Base-by-base conservation (phyloP, 306 rosid species). In the Herpetospermum pedunculosum region DNA sequence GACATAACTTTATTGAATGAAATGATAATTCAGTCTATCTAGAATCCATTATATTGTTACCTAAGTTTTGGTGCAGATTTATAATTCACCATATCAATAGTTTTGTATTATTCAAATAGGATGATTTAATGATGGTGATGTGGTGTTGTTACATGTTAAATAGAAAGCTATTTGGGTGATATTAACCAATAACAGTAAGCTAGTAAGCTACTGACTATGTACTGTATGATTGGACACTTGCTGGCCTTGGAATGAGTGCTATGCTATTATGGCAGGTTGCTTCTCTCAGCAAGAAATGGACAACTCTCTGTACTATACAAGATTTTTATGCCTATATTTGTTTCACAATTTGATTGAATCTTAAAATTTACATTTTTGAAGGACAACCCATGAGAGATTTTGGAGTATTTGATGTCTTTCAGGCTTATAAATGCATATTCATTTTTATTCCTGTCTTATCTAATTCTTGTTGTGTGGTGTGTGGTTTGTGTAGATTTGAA, bases 211-310 rank as follows among this genome's bases (percentile, higher is more conserved):
- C n/a, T n/a, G n/a, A n/a, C n/a, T n/a, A 0, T 35, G 70, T 63
- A 35, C 70, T 63, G 26, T 35, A 10, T 63, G 70, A 35, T 63
- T 63, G 46, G 70, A 63, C 46, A 4, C 70, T n/a, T 63, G 29
- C 16, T 9, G 28, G 47, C 49, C 18, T 64, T 64, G 71, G 71
- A 64, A 64, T 64, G 71, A 10, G 71, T 64, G 47, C 8, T 41
- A 38, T 63, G 18, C 47, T 11, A 19, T 64, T 11, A 19, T 64
- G 49, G n/a, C 72, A 4, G 30, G 30, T 6, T 37, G 49, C n/a
- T 62, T n/a, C 70, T 62, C 26, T 34, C 70, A 18, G 71, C 71
- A 19, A 28, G 29, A 38, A 64, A 38, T 64, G 50, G 72, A 64
- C 49, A 38, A 38, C 72, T 38, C 32, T 64, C 4, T 63, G 29